phyloP scores from a whole-genome alignment of 1,284 basidiomycete genomes.

The Thecaphora thlaspeos region DNA sequence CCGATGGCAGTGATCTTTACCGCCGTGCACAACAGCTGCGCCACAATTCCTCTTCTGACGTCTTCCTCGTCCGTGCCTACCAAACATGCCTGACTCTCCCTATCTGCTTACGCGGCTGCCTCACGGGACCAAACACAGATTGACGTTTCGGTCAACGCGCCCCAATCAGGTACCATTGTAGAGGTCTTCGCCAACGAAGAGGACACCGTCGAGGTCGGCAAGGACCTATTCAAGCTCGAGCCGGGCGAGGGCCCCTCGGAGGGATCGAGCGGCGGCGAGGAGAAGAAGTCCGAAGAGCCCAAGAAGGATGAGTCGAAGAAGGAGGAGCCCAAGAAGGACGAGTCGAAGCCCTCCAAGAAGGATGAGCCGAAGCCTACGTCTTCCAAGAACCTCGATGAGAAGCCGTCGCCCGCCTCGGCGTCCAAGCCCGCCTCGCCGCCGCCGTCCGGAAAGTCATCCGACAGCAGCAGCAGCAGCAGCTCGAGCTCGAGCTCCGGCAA shows the following conservation, averaged over 20 bases:
- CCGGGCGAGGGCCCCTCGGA: conserved; percentile 68
- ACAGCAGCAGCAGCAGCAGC: conserved; percentile 5
- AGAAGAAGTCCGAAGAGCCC: conserved; percentile 57
- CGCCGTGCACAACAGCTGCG: too few species aligned
- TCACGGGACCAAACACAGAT: too few species aligned
- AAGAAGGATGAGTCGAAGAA: conserved; percentile 56
- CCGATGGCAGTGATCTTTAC: too few species aligned
- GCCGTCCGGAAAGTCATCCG: conserved; percentile 3
- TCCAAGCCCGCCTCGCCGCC: conserved; percentile 21
- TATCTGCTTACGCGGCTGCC: not conserved
- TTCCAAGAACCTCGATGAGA: conserved; percentile 14
- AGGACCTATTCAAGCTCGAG: conserved; percentile 90
- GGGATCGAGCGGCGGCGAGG: conserved; percentile 57
- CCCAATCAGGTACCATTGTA: conserved; percentile 80
- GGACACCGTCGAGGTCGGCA: conserved; percentile 89
- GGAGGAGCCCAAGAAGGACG: conserved; percentile 57
- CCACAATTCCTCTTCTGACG: too few species aligned
- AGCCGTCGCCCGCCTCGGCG: conserved; percentile 14
- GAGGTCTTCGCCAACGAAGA: conserved; percentile 87
- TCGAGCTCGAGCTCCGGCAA: conserved; percentile 13
- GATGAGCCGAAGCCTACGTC: conserved; percentile 57
- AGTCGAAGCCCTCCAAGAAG: conserved; percentile 53
- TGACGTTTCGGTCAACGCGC: conserved; percentile 94
- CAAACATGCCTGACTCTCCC: too few species aligned
- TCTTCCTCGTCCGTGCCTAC: too few species aligned